Evolutionary conservation across 192 early-diverging fungal genomes (phyloP), one percentile per base, ranked within the genome.

Genomic region (Mortierella claussenii): DNA sequence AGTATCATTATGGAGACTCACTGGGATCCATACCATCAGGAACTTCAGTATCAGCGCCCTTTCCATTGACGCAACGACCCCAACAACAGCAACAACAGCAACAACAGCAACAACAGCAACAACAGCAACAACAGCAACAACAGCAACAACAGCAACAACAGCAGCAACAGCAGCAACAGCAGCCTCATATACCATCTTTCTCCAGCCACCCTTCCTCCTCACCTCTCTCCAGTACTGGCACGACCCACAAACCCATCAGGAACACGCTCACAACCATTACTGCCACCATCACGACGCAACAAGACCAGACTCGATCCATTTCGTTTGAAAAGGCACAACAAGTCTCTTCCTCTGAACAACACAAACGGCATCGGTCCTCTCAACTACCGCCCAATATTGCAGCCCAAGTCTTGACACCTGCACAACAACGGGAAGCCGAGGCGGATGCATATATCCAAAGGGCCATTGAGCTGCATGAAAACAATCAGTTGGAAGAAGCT

Each of bases 401-500:
- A 8, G 51, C 68, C 9, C 55, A 54, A 18, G 47, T 58, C 9
- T 32, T 75, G 50, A 60, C 71, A 20, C 56, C 42, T 1, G 71
- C 71, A 3, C 71, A 75, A 55, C 71, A 75, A 21, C 71, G 71
- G 4, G 71, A 75, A 11, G 50, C 44, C 7, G 82, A 85, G 30
- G 76, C 79, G 2, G 91, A 91, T 21, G 84, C 87, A 27, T 84
- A 80, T 55, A 86, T 94, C 31, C 87, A 90, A 80, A 69, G 71
- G 31, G 92, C 89, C 6, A 90, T 94, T 55, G 68, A 86, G 33
- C 87, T 81, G 40, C 92, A 94, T 68, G 92, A 94, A 67, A 55
- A 84, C n/a, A 89, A 89, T 37, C 86, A 92, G 57, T 69, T 94
- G 9, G 89, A 87, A 32, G 90, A 92, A 31, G 91, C 92, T 4